These are phyloP conservation scores for Hanseniaspora jakobsenii DNA, from an alignment of 805 yeast species.

Conservation along the genomic window DNA sequence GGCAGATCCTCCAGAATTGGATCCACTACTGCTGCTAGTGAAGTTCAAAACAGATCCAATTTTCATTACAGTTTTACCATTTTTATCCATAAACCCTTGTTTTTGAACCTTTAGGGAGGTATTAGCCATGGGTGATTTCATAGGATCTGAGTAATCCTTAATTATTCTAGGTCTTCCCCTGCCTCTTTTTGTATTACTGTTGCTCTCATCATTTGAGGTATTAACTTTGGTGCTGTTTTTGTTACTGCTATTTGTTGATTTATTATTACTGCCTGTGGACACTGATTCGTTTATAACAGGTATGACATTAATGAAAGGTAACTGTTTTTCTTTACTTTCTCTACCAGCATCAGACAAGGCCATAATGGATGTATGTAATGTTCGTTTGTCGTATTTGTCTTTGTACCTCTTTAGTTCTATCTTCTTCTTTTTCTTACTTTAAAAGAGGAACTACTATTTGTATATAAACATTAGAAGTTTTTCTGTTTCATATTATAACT, in stretches of 20 bases:
- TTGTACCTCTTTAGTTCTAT: too few species aligned
- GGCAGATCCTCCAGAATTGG: neutral
- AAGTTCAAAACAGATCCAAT: conserved; percentile 18
- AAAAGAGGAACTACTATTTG: too few species aligned
- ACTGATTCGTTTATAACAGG: conserved; percentile 13
- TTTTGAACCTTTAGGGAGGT: conserved; percentile 27
- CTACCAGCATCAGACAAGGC: neutral
- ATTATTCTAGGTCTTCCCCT: conserved; percentile 30
- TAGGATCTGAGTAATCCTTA: conserved; percentile 27
- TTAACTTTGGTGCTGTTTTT: neutral
- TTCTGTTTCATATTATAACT: too few species aligned
- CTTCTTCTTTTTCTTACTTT: too few species aligned
- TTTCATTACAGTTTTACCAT: conserved; percentile 27
- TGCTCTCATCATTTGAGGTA: neutral
- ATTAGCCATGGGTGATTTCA: conserved; percentile 30
- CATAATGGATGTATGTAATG: too few species aligned
- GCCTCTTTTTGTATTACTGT: conserved; percentile 17
- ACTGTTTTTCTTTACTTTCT: neutral
- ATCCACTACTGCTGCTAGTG: neutral
- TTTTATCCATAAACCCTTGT: conserved; percentile 20
- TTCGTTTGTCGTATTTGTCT: too few species aligned
- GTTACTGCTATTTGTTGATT: conserved; percentile 1
- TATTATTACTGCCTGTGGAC: neutral
- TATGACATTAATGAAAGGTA: conserved; percentile 1
- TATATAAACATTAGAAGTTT: too few species aligned